Evolutionary conservation across 2,329 filamentous ascomycete species (phyloP).

Genomic region (Colletotrichum lupini): DNA sequence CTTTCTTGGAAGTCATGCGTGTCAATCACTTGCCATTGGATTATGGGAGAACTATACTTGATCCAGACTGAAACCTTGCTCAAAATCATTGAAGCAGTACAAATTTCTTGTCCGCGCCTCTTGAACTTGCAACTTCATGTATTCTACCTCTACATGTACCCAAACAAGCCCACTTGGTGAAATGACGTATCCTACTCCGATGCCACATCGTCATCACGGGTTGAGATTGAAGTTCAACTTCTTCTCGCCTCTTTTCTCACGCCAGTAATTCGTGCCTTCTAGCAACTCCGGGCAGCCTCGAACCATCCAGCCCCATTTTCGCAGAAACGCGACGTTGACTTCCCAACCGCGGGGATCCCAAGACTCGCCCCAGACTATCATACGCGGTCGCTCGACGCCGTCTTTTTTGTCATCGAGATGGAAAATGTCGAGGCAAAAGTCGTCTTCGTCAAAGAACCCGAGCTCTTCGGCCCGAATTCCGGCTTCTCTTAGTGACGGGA

Average conservation of each 20-base stretch:
- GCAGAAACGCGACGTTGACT: conserved; percentile 53
- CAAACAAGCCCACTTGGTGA: too few species aligned
- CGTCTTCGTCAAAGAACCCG: conserved; percentile 22
- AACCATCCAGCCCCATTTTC: conserved; percentile 56
- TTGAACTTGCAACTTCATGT: too few species aligned
- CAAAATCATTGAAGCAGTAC: too few species aligned
- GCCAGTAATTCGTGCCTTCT: conserved; percentile 50
- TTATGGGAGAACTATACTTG: too few species aligned
- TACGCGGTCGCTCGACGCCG: conserved; percentile 38
- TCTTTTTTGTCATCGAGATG: neutral
- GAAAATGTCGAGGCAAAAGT: conserved; percentile 21
- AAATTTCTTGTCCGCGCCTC: too few species aligned
- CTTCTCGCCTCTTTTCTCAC: conserved; percentile 28
- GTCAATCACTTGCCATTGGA: too few species aligned
- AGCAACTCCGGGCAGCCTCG: conserved; percentile 49
- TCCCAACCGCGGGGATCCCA: conserved; percentile 59
- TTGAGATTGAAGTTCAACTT: neutral
- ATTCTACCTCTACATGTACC: too few species aligned
- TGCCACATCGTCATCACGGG: neutral
- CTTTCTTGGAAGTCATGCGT: too few species aligned
- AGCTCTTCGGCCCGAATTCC: conserved; percentile 34
- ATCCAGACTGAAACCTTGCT: too few species aligned
- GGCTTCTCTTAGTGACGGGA: conserved; percentile 43
- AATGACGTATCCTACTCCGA: too few species aligned
- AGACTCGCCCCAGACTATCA: conserved; percentile 62